Evolutionary conservation across 1,284 basidiomycete genomes (phyloP).

Genomic region (Papiliotrema fonsecae): DNA sequence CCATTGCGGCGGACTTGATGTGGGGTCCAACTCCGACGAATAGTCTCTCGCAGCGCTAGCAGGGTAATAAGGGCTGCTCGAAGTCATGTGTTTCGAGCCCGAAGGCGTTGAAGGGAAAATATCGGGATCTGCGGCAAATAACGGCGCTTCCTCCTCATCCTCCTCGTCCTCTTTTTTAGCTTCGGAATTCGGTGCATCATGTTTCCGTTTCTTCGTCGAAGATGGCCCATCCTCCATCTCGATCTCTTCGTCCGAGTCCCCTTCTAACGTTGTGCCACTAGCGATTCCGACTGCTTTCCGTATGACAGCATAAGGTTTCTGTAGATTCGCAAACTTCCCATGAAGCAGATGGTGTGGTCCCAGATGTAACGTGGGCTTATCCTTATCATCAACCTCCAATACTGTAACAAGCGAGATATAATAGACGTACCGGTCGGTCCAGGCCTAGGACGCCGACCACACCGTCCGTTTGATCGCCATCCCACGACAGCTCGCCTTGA

Average conservation of each 20-base stretch:
- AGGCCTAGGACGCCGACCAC: conserved; percentile 45
- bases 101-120: conserved; percentile 11
- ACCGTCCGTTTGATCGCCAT: conserved; percentile 45
- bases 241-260: conserved; percentile 9
- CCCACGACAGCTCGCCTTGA: conserved; percentile 53
- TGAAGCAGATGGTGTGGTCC: conserved; percentile 79
- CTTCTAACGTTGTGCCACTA: conserved; percentile 7
- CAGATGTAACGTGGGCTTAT: conserved; percentile 71
- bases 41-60: conserved; percentile 33
- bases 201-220: not conserved
- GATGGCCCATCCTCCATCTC: conserved; percentile 11
- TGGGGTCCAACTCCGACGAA: conserved; percentile 41
- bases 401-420: too few species aligned
- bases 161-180: conserved; percentile 7
- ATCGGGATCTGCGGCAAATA: conserved; percentile 21
- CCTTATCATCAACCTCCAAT: conserved; percentile 50
- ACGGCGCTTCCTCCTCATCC: conserved; percentile 25
- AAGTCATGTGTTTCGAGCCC: not conserved
- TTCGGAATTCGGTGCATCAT: not conserved
- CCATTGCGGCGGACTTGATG: conserved; percentile 16
- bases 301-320: conserved; percentile 69
- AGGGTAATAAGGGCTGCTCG: conserved; percentile 15
- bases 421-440: conserved; percentile 41
- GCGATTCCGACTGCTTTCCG: conserved; percentile 14
- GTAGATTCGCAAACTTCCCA: conserved; percentile 69